Conservation (phyloP, 495 filamentous ascomycete genomes). For the Tuber microsphaerosporum region DNA sequence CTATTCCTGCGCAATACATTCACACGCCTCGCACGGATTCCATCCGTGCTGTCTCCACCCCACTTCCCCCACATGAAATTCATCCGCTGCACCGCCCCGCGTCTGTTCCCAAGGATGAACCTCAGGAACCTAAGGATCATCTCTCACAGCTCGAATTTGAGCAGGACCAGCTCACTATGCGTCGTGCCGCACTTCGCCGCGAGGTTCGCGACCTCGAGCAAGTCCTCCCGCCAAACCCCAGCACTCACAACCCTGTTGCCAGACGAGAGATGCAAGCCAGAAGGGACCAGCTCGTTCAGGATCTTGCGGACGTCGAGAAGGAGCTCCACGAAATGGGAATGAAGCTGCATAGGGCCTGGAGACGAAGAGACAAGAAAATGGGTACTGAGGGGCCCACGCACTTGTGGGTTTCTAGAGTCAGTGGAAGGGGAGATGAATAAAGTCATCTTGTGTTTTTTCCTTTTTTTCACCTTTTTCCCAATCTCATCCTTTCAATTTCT, state of each 20-base stretch:
- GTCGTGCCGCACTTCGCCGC: conserved; percentile 11
- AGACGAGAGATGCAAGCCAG: conserved; percentile 65
- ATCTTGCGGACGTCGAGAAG: conserved; percentile 69
- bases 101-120: neutral
- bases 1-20: conserved; percentile 18
- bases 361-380: conserved; percentile 57
- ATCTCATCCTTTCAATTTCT: neutral
- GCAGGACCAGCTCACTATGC: conserved; percentile 22
- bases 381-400: conserved; percentile 59
- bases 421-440: conserved; percentile 10
- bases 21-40: conserved; percentile 11
- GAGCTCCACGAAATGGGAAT: conserved; percentile 83
- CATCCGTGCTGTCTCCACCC: neutral
- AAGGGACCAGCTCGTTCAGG: conserved; percentile 60
- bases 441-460: neutral
- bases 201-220: conserved; percentile 40
- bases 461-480: neutral
- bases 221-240: conserved; percentile 53
- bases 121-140: conserved; percentile 21
- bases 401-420: conserved; percentile 65
- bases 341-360: conserved; percentile 72
- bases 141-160: conserved; percentile 37
- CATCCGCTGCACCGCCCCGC: conserved; percentile 4
- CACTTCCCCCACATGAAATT: conserved; percentile 7
- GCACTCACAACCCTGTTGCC: conserved; percentile 52